Conservation (phyloP, 768 basidiomycete genomes). For the Tulasnella sp. region DNA sequence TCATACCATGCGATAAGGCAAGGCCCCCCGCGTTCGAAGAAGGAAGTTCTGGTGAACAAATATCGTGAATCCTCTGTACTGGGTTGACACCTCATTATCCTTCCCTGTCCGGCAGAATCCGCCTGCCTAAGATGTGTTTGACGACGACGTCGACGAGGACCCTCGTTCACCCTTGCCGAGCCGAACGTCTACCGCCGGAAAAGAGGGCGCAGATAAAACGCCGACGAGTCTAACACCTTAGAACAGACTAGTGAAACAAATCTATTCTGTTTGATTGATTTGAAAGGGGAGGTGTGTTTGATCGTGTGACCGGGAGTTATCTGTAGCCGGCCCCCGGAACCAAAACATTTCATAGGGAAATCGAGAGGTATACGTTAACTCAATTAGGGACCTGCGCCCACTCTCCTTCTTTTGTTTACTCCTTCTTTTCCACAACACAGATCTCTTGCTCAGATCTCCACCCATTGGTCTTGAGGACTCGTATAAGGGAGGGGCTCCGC, state of each 20-base stretch:
- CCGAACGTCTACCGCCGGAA: not conserved
- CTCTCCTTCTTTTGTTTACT: not conserved
- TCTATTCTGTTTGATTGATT: too few relatives aligned
- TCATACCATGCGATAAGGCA: not conserved
- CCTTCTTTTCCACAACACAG: not conserved
- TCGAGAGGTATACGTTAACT: not conserved
- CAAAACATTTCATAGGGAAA: not conserved
- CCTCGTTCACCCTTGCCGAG: not conserved
- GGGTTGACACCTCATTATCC: not conserved
- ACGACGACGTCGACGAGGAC: too few relatives aligned
- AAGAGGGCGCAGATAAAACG: not conserved
- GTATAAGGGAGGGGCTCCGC: slow-evolving; percentile 5
- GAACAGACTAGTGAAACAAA: not conserved
- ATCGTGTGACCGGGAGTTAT: slow-evolving; percentile 3
- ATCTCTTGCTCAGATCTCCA: too few relatives aligned
- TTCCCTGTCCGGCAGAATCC: not conserved
- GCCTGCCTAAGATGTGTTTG: not conserved
- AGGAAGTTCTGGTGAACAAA: not conserved
- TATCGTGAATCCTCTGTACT: not conserved
- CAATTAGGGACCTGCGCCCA: not conserved
- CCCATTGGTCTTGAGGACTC: too few relatives aligned
- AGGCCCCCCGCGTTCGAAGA: not conserved
- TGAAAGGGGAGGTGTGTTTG: not conserved
- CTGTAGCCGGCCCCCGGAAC: not conserved
- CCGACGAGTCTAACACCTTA: not conserved